These are phyloP conservation scores for Pyronema domesticum DNA, from an alignment of 495 filamentous ascomycete species.

Conservation along the genomic window DNA sequence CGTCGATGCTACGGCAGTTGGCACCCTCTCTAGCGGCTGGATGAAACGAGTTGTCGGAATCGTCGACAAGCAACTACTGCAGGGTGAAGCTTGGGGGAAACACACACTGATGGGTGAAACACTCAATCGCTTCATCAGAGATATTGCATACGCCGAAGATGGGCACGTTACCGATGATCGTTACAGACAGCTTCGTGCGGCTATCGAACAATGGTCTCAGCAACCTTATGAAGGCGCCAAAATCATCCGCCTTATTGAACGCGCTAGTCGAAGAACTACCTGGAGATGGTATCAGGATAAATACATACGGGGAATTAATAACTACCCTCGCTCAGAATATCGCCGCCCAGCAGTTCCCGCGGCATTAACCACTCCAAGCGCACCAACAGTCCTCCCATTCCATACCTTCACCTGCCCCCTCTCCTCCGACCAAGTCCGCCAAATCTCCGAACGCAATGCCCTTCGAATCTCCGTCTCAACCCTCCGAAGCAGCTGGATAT, in stretches of 20 bases:
- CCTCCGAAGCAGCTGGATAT: conserved; percentile 70
- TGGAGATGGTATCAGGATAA: conserved; percentile 83
- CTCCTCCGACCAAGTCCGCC: conserved; percentile 80
- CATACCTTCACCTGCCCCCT: conserved; percentile 95
- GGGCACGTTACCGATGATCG: conserved; percentile 26
- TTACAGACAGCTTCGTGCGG: conserved; percentile 26
- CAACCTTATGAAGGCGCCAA: conserved; percentile 76
- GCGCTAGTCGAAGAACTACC: conserved; percentile 54
- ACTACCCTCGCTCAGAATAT: conserved; percentile 44
- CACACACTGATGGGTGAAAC: conserved; percentile 45
- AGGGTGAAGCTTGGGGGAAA: conserved; percentile 75
- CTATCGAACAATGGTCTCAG: conserved; percentile 53
- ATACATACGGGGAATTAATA: conserved; percentile 40
- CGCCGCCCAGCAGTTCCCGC: conserved; percentile 57
- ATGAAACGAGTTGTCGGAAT: conserved; percentile 92
- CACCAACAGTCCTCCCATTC: conserved; percentile 93
- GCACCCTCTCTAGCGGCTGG: conserved; percentile 51
- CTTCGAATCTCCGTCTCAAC: conserved; percentile 83
- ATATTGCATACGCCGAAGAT: conserved; percentile 31
- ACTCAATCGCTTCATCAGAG: conserved; percentile 28
- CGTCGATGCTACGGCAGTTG: conserved; percentile 46
- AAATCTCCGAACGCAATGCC: conserved; percentile 90
- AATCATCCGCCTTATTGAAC: conserved; percentile 69
- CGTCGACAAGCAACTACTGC: conserved; percentile 72
- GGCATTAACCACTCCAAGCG: conserved; percentile 61